Evolutionary conservation across 305 asterid genomes (phyloP), one percentile per base, ranked within the genome.

Genomic region (Ajuga reptans): DNA sequence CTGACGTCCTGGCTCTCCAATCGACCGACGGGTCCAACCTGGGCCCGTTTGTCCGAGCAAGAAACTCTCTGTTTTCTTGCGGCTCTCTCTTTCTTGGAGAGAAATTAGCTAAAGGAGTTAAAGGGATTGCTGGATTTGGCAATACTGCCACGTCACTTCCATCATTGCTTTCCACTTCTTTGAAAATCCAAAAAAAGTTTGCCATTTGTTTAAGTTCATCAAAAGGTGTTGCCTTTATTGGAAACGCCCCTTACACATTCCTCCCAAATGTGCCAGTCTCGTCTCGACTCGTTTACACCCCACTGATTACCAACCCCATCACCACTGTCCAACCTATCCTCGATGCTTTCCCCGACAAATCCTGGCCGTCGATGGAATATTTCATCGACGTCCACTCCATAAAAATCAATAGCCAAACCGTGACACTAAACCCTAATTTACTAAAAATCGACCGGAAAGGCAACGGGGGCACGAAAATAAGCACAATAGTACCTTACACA

Each of bases 121-220:
- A 61, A 54, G 88, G 88, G n/a, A 69, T 79, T 8, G 75, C 60
- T 3, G 89, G 85, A 7, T 74, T 84, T 24, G 82, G 86, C 4
- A 68, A 72, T 33, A 79, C 46, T 29, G 49, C 9, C 0, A 73
- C 78, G 0, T 76, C 81, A 1, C 50, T 81, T 18, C 83, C 84
- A 12, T 73, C 83, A 5, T 50, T 77, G 11, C 3, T 80, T 5
- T 72, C 86, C 14, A 17, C 4, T 17, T 73, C 59, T 0, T 77
- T 84, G 2, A 64, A 68, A 42, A 67, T 80, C 6, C 37, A 34
- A 0, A 72, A 75, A 10, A 73, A 75, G 17, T 81, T 84, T 5
- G 80, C 84, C 0, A 49, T 84, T 2, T 84, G 86, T 15, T 61
- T 81, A 55, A 69, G 80, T 50, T 58, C 77, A 6, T 41, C 80